phyloP scores from a whole-genome alignment of 192 early-diverging fungal species.

The Linderina pennispora region DNA sequence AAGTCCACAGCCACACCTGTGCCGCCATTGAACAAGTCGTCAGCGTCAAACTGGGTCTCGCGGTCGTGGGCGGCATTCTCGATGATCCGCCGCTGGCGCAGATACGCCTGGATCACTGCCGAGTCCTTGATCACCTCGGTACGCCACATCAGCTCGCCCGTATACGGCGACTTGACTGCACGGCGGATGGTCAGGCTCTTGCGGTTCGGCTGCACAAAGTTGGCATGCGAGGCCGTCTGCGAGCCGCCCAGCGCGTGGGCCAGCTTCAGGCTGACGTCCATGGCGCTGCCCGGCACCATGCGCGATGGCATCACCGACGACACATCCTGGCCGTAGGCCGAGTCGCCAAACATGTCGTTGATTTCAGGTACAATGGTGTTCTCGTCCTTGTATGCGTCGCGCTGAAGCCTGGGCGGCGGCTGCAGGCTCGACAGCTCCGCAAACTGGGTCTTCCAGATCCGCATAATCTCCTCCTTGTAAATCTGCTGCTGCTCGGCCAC shows the following conservation, averaged over 20 bases:
- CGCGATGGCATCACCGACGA: slow-evolving; percentile 12
- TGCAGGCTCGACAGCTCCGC: slow-evolving; percentile 52
- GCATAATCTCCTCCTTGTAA: slow-evolving; percentile 86
- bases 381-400: slow-evolving; percentile 27
- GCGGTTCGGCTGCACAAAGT: slow-evolving; percentile 34
- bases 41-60: slow-evolving; percentile 6
- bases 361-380: slow-evolving; percentile 38
- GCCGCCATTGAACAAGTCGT: neutral
- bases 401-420: slow-evolving; percentile 34
- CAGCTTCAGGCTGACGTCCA: slow-evolving; percentile 34
- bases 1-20: slow-evolving; percentile 7
- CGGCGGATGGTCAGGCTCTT: slow-evolving; percentile 38
- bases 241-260: slow-evolving; percentile 1
- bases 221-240: slow-evolving; percentile 23
- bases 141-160: slow-evolving; percentile 66
- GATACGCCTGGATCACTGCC: slow-evolving; percentile 84
- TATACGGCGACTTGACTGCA: slow-evolving; percentile 40
- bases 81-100: slow-evolving; percentile 76
- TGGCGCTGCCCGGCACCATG: slow-evolving; percentile 22
- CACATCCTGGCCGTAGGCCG: slow-evolving; percentile 4
- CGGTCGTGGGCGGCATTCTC: slow-evolving; percentile 47
- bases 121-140: slow-evolving; percentile 77
- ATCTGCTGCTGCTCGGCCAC: slow-evolving; percentile 94
- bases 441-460: slow-evolving; percentile 91
- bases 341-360: slow-evolving; percentile 45